These are phyloP conservation scores for Pseudogymnoascus sp. DNA, from an alignment of 2,329 filamentous ascomycete species.

Conservation along the genomic window DNA sequence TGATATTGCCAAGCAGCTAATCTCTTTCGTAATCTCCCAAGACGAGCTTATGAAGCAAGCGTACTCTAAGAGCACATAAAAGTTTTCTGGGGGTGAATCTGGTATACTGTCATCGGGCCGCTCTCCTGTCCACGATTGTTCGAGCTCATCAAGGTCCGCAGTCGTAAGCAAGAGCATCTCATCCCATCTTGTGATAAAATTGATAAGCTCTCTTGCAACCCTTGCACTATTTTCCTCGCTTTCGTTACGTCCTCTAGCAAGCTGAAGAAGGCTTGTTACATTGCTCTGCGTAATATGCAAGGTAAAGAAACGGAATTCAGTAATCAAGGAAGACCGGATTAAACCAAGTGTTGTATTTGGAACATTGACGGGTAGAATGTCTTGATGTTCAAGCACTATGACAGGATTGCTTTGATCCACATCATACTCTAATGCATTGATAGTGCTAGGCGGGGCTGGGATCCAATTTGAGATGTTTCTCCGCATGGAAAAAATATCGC, in stretches of 20 bases:
- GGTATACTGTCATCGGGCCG: slow-evolving; percentile 6
- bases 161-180: slow-evolving; percentile 15
- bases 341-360: slow-evolving; percentile 15
- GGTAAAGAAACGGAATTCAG: slow-evolving; percentile 12
- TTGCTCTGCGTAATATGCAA: slow-evolving; percentile 15
- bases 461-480: slow-evolving; percentile 16
- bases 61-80: slow-evolving; percentile 14
- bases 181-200: slow-evolving; percentile 15
- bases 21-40: slow-evolving; percentile 13
- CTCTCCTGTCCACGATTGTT: slow-evolving; percentile 14
- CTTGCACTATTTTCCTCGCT: background rate
- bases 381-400: background rate
- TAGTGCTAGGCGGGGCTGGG: slow-evolving; percentile 12
- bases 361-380: slow-evolving; percentile 10
- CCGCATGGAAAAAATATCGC: slow-evolving; percentile 1
- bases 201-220: slow-evolving; percentile 13
- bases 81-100: background rate
- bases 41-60: slow-evolving; percentile 12
- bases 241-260: slow-evolving; percentile 8
- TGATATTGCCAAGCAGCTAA: slow-evolving; percentile 12
- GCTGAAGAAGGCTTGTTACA: slow-evolving; percentile 15
- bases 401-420: background rate
- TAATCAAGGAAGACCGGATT: slow-evolving; percentile 12
- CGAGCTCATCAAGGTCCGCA: slow-evolving; percentile 15
- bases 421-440: slow-evolving; percentile 3